Base-by-base conservation (phyloP, 345 rosid genomes). In the Linum trigynum region DNA sequence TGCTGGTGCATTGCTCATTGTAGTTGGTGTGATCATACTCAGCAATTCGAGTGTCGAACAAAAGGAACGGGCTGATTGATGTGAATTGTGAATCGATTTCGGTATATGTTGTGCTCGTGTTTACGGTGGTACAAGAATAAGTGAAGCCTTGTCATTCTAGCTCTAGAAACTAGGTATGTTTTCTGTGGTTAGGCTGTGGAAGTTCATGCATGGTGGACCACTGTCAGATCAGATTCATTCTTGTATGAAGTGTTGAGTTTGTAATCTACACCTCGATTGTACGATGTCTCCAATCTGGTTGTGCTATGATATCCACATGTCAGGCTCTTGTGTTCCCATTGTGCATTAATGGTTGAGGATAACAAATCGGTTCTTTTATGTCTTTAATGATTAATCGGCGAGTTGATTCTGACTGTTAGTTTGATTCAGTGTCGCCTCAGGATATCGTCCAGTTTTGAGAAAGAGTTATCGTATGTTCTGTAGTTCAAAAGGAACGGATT, bases 1-100 rank as follows among this genome's bases (percentile, higher is more conserved):
- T 82, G 94, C 90, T 41, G 94, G 97, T 56, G 98, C 98, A 53
- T 55, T 84, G 17, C 67, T 83, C 63, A 83, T 87, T 14, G 82
- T 86, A 3, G 64, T 82, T 43, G 97, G 97, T 4, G 96, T 86
- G 63, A 62, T 88, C 3, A 68, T 88, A 62, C 91, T 88, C 14
- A 88, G 86, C 75, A 88, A 86, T 62, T 92, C 97, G n/a, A 88
- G 86, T 64, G 38, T 79, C 0, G 94, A 85, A 69, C 74, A 43
- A 70, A 89, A 84, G 76, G 66, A 62, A 41, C 81, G 74, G 53
- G 39, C 55, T 5, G 88, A 91, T 72, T 89, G 75, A 37, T 23
- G 32, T 23, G 32, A 23, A 23, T 23, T 23, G 35, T 17, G 61
- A 15, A 12, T 6, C 9, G 53, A 23, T 23, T 23, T 23, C 32